Evolutionary conservation across 1,284 basidiomycete genomes (phyloP).

Genomic region (Ceratobasidium papillatum): DNA sequence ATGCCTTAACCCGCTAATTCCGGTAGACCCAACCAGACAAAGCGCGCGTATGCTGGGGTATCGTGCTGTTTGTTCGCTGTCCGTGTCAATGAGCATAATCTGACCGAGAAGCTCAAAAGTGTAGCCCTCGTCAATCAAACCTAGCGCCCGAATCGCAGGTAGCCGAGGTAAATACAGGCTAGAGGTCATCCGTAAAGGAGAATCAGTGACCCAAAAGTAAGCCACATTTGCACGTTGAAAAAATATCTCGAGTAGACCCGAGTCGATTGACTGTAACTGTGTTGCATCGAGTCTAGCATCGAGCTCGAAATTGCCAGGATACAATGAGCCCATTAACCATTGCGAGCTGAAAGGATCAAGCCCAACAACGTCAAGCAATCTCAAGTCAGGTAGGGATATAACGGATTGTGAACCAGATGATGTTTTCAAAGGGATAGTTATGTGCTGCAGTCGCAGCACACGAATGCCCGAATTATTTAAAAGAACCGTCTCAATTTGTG

Average conservation of each 20-base stretch:
- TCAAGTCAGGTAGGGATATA: not conserved
- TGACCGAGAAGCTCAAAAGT: not conserved
- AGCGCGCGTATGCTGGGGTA: not conserved
- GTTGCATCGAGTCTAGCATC: not conserved
- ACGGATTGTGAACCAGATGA: not conserved
- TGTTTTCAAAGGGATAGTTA: not conserved
- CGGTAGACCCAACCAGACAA: not conserved
- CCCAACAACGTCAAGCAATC: not conserved
- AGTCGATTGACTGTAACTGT: not conserved
- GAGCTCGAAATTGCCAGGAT: not conserved
- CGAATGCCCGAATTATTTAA: not conserved
- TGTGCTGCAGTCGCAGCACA: not conserved
- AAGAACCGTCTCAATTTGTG: not conserved
- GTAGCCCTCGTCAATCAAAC: not conserved
- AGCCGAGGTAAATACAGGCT: not conserved
- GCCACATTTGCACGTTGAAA: not conserved
- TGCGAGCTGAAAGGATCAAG: not conserved
- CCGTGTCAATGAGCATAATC: not conserved
- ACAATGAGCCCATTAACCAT: not conserved
- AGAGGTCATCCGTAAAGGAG: not conserved
- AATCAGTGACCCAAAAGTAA: not conserved
- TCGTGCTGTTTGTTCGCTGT: not conserved
- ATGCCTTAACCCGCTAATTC: not conserved
- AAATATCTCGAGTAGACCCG: not conserved
- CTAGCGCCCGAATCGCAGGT: not conserved